Conservation (phyloP, 2,329 filamentous ascomycete genomes). For the Hypocreales sp. region DNA sequence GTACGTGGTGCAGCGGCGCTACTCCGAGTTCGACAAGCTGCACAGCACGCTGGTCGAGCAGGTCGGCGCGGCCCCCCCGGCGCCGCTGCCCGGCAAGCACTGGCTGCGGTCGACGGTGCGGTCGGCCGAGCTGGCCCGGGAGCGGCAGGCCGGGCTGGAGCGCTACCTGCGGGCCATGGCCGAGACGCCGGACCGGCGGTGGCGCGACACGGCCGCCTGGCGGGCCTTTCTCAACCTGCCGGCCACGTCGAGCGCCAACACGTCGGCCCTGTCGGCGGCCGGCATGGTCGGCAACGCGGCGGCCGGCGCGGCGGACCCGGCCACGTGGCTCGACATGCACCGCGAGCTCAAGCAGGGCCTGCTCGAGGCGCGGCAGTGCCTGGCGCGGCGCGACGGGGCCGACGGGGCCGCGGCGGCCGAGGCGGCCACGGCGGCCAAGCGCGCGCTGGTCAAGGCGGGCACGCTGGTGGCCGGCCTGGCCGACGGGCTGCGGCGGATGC, state of each 20-base stretch:
- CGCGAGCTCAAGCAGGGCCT: slow-evolving; percentile 52
- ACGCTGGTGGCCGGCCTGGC: slow-evolving; percentile 48
- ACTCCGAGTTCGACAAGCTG: slow-evolving; percentile 61
- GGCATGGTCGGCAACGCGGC: slow-evolving; percentile 24
- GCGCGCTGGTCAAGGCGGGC: slow-evolving; percentile 52
- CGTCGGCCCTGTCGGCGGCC: slow-evolving; percentile 30
- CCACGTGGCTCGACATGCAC: slow-evolving; percentile 64
- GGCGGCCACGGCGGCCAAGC: slow-evolving; percentile 60
- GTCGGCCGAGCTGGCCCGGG: slow-evolving; percentile 53
- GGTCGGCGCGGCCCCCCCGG: slow-evolving; percentile 48
- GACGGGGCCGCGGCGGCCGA: slow-evolving; percentile 33
- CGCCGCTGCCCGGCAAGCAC: slow-evolving; percentile 53
- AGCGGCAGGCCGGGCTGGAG: slow-evolving; percentile 54
- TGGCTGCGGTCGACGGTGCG: slow-evolving; percentile 63
- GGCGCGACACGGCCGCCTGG: slow-evolving; percentile 61
- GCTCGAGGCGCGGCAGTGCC: slow-evolving; percentile 49
- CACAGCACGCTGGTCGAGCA: slow-evolving; percentile 45
- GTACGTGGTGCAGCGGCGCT: slow-evolving; percentile 64
- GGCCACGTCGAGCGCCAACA: slow-evolving; percentile 25
- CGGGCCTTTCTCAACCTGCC: slow-evolving; percentile 59
- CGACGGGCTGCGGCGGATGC: slow-evolving; percentile 45
- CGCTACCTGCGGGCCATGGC: slow-evolving; percentile 58
- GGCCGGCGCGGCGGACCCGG: slow-evolving; percentile 36
- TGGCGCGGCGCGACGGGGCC: slow-evolving; percentile 49
- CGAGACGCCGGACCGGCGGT: slow-evolving; percentile 56